Conservation (phyloP, 1,139 yeast species). For the Protomyces arabidopsidicola region DNA sequence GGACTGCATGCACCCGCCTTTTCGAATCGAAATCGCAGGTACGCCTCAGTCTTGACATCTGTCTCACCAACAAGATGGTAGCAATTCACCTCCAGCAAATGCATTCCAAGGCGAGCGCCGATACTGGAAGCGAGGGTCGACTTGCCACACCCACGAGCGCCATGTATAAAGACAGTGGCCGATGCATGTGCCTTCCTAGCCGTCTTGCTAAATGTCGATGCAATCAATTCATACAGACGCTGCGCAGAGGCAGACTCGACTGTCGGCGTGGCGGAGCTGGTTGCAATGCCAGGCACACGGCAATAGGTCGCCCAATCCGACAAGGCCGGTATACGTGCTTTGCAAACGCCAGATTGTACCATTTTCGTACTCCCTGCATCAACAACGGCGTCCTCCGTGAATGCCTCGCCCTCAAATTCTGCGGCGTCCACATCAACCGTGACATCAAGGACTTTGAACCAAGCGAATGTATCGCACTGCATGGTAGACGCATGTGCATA, state of each 20-base stretch:
- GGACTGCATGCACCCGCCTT: conserved; percentile 47
- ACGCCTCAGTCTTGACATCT: conserved; percentile 74
- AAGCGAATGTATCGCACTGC: conserved; percentile 69
- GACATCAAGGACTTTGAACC: conserved; percentile 64
- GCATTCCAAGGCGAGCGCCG: conserved; percentile 59
- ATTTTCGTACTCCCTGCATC: conserved; percentile 63
- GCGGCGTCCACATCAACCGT: conserved; percentile 40
- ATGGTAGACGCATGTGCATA: conserved; percentile 41
- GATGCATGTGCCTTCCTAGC: conserved; percentile 33
- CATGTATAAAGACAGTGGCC: conserved; percentile 61
- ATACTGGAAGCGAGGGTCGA: conserved; percentile 55
- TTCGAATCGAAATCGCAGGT: conserved; percentile 71
- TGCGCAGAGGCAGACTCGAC: conserved; percentile 27
- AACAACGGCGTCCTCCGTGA: conserved; percentile 42
- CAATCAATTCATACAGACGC: conserved; percentile 37
- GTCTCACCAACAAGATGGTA: conserved; percentile 53
- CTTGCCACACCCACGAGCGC: conserved; percentile 77
- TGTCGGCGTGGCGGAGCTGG: neutral
- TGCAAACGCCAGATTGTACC: conserved; percentile 55
- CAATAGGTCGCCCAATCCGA: conserved; percentile 53
- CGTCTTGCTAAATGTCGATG: conserved; percentile 39
- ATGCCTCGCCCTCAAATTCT: conserved; percentile 30
- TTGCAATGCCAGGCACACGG: conserved; percentile 37
- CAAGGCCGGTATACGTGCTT: conserved; percentile 29
- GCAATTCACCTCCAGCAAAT: conserved; percentile 67